Percentiles rank a stretch among this genome's conserved stretches.
phyloP scores from a whole-genome alignment of 2,329 filamentous ascomycete species.

The Alternaria gansuensis region DNA sequence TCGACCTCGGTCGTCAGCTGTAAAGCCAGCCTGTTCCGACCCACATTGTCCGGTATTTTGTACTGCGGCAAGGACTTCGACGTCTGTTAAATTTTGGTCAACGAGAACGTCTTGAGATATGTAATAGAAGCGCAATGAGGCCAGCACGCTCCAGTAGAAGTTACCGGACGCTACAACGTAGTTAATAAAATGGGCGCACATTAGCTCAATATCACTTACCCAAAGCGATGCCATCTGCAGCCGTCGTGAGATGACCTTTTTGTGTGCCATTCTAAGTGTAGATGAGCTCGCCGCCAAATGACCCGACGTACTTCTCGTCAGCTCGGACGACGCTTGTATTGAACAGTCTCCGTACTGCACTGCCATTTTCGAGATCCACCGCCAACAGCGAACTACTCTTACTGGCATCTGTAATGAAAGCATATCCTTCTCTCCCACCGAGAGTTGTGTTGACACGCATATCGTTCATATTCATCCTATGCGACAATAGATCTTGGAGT shows the following conservation, averaged over 20 bases:
- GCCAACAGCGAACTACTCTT: slow-evolving; percentile 52
- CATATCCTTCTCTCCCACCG: slow-evolving; percentile 50
- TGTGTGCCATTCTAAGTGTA: slow-evolving; percentile 51
- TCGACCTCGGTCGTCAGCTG: slow-evolving; percentile 54
- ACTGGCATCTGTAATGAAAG: slow-evolving; percentile 56
- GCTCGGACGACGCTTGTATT: slow-evolving; percentile 51
- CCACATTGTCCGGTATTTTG: slow-evolving; percentile 53
- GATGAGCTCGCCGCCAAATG: slow-evolving; percentile 49
- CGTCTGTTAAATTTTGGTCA: slow-evolving; percentile 46
- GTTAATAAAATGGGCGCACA: slow-evolving; percentile 6
- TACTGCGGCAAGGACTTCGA: slow-evolving; percentile 50
- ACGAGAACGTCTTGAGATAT: slow-evolving; percentile 50
- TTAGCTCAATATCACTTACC: slow-evolving; percentile 9
- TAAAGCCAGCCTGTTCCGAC: slow-evolving; percentile 56
- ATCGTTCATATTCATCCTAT: slow-evolving; percentile 55
- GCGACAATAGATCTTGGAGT: slow-evolving; percentile 46
- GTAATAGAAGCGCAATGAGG: slow-evolving; percentile 55
- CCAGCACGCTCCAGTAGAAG: slow-evolving; percentile 56
- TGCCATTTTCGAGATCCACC: slow-evolving; percentile 52
- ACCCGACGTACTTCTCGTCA: slow-evolving; percentile 54
- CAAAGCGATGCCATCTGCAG: slow-evolving; percentile 53
- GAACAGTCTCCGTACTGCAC: slow-evolving; percentile 49
- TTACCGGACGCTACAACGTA: slow-evolving; percentile 47
- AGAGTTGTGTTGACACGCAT: slow-evolving; percentile 57
- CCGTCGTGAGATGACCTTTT: slow-evolving; percentile 43